Conservation (phyloP, 1,284 basidiomycete genomes). For the Lentinula novae-zelandiae region DNA sequence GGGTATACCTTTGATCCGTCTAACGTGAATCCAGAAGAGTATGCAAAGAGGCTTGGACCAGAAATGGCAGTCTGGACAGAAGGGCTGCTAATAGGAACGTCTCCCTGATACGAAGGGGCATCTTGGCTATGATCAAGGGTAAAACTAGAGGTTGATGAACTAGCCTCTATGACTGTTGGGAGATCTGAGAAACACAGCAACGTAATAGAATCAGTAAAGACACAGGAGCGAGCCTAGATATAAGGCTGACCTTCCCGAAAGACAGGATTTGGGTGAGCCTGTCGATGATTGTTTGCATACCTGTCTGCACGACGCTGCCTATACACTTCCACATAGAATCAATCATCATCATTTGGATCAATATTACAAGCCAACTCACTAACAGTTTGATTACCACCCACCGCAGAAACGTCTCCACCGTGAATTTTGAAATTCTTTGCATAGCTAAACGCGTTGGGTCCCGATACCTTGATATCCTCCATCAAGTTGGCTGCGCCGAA, state of each 20-base stretch:
- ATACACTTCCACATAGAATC: background rate
- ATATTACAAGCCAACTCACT: background rate
- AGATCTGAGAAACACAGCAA: background rate
- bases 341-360: background rate
- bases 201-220: background rate
- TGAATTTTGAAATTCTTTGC: background rate
- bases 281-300: background rate
- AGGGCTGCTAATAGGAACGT: background rate
- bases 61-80: background rate
- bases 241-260: background rate
- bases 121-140: background rate
- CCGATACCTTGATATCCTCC: background rate
- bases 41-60: background rate
- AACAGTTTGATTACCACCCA: background rate
- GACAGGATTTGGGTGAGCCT: background rate
- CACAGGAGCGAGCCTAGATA: background rate
- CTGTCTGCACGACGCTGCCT: background rate
- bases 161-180: background rate
- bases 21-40: background rate
- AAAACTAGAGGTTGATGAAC: background rate
- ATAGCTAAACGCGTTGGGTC: background rate
- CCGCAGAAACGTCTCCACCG: background rate
- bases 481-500: background rate
- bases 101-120: background rate
- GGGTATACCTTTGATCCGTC: background rate